phyloP scores from a whole-genome alignment of 345 rosid species.

The Abelmoschus esculentus region DNA sequence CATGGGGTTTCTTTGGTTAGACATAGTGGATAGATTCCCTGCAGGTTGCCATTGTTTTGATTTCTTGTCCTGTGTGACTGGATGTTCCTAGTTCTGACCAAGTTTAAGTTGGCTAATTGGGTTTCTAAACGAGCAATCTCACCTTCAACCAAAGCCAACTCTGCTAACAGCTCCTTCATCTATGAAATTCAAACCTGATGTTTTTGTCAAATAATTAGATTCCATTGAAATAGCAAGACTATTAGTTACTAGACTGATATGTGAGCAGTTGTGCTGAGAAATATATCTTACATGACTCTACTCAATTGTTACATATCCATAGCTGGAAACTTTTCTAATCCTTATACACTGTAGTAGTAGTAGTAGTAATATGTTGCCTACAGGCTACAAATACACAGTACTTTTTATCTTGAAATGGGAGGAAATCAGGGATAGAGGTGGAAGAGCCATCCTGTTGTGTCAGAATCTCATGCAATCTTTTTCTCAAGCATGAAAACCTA shows the following conservation, averaged over 20 bases:
- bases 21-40: not conserved
- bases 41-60: constrained; percentile 33
- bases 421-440: constrained; percentile 16
- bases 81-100: constrained; percentile 52
- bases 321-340: no score
- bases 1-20: no score
- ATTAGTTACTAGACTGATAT: no score
- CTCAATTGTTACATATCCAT: no score
- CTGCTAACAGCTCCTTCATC: constrained; percentile 75
- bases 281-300: no score
- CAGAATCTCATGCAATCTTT: constrained; percentile 51
- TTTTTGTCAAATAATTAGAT: no score
- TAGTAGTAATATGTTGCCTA: no score
- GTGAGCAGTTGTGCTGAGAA: no score
- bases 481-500: constrained; percentile 51
- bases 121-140: constrained; percentile 68
- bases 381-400: no score
- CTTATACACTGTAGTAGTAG: no score
- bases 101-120: constrained; percentile 54
- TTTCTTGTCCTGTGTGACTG: constrained; percentile 38
- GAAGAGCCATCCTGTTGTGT: constrained; percentile 33
- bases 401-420: no score
- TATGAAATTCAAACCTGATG: constrained; percentile 11
- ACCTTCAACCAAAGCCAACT: constrained; percentile 61
- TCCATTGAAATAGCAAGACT: not conserved